Evolutionary conservation across 1,284 basidiomycete genomes (phyloP), one percentile per base, ranked within the genome.

Genomic region (Tilletia horrida): DNA sequence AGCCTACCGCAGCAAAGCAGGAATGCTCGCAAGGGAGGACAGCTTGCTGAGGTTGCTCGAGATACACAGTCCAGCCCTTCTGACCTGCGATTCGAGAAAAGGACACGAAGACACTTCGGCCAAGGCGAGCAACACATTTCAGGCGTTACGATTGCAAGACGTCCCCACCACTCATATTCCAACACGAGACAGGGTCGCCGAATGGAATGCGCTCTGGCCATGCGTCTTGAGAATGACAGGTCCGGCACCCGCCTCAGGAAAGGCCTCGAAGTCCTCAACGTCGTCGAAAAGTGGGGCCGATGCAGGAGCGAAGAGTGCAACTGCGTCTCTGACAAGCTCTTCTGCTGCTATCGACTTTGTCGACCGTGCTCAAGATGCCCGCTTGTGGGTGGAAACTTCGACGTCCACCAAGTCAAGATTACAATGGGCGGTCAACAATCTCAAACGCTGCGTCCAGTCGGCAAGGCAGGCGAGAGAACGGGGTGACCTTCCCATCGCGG

Each of bases 91-190:
- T 23, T 52, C 23, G 6, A 23, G 6, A 16, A 6, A 48, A 3
- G 45, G 6, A 18, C 3, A 18, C 31, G n/a, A 27, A 4, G 27
- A 62, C 21, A 79, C 84, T 0, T 69, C 77, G 18, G 35, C 35
- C 35, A 11, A 48, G 14, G 55, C 23, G 6, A 29, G 55, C 55
- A 29, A 40, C 9, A 27, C 8, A 59, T 7, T 21, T 31, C 55
- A 27, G 27, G 14, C 13, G 55, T 27, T 89, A 0, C 88, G 89
- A 76, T 80, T 84, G 1, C 78, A 87, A 1, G 75, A 84, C 1
- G 90, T 96, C 0, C 93, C 95, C 0, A 83, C 84, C 25, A 85
- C 86, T 8, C 85, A 89, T 6, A 93, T 93, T 0, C 84, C 90
- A 1, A 92, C 90, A 0, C 84, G 84, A 1, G 84, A 85, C 16